These are phyloP conservation scores for Globisporangium acanthophoron DNA, from an alignment of 352 stramenopile genomes.

Conservation along the genomic window DNA sequence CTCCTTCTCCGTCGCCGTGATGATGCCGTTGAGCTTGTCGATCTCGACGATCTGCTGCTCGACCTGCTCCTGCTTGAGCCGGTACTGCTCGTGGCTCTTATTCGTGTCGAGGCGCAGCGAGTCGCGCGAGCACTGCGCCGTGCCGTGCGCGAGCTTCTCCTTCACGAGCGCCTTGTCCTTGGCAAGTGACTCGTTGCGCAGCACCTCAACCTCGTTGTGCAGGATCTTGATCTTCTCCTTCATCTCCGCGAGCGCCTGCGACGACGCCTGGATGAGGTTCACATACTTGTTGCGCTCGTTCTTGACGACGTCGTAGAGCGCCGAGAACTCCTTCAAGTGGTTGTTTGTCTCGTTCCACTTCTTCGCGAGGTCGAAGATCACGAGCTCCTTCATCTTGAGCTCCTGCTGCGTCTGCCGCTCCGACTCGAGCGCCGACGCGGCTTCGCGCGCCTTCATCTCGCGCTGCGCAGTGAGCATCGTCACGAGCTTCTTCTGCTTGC, in stretches of 20 bases:
- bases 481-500: constrained; percentile 86
- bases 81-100: constrained; percentile 87
- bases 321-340: constrained; percentile 90
- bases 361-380: constrained; percentile 92
- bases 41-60: constrained; percentile 95
- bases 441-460: constrained; percentile 89
- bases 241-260: constrained; percentile 93
- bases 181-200: constrained; percentile 88
- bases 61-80: constrained; percentile 87
- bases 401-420: constrained; percentile 87
- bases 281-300: constrained; percentile 96
- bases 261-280: constrained; percentile 89
- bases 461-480: constrained; percentile 85
- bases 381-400: constrained; percentile 91
- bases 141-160: constrained; percentile 82
- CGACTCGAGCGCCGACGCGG: constrained; percentile 54
- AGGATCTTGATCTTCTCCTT: constrained; percentile 96
- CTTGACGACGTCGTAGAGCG: constrained; percentile 94
- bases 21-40: constrained; percentile 93
- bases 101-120: constrained; percentile 88
- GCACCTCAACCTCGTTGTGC: constrained; percentile 92
- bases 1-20: constrained; percentile 88
- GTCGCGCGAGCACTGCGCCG: constrained; percentile 86
- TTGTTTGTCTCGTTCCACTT: constrained; percentile 92
- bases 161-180: constrained; percentile 93